Evolutionary conservation across 495 filamentous ascomycete species (phyloP).

Genomic region (Neurospora sp.): DNA sequence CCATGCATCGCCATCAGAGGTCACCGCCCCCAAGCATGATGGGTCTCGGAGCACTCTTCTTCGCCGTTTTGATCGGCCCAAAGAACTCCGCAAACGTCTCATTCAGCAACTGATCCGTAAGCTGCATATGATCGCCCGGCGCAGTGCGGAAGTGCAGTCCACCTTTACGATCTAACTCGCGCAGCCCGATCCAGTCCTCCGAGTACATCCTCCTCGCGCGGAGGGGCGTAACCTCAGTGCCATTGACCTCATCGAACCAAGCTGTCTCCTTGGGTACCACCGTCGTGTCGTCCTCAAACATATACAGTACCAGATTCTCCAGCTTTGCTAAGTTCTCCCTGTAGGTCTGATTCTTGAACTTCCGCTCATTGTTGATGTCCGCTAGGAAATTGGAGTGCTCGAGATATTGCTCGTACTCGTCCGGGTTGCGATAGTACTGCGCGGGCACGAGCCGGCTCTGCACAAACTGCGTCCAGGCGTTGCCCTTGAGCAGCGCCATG

Average conservation of each 20-base stretch:
- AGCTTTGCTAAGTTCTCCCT: slow-evolving; percentile 57
- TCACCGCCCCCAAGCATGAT: slow-evolving; percentile 5
- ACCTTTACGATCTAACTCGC: slow-evolving; percentile 66
- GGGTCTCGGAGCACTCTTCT: slow-evolving; percentile 14
- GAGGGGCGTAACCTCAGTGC: slow-evolving; percentile 55
- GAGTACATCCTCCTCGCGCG: slow-evolving; percentile 65
- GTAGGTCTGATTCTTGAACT: slow-evolving; percentile 63
- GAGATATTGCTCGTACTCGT: slow-evolving; percentile 62
- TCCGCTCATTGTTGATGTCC: slow-evolving; percentile 94
- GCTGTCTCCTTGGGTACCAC: slow-evolving; percentile 85
- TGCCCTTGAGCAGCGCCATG: slow-evolving; percentile 57
- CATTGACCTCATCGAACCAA: slow-evolving; percentile 85
- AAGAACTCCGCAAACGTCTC: slow-evolving; percentile 67
- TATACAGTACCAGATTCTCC: slow-evolving; percentile 76
- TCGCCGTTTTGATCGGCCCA: slow-evolving; percentile 32
- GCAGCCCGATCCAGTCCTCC: slow-evolving; percentile 93
- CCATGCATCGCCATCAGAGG: slow-evolving; percentile 8
- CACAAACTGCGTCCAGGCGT: slow-evolving; percentile 66
- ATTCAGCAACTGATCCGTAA: slow-evolving; percentile 56
- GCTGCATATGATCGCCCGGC: slow-evolving; percentile 74
- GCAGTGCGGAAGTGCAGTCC: slow-evolving; percentile 62
- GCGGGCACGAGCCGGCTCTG: slow-evolving; percentile 79
- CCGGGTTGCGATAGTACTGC: slow-evolving; percentile 83
- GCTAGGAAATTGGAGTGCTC: slow-evolving; percentile 86
- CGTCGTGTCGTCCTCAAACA: slow-evolving; percentile 80